Conservation (phyloP, 2,329 filamentous ascomycete genomes). For the Arthrinium phaeospermum region DNA sequence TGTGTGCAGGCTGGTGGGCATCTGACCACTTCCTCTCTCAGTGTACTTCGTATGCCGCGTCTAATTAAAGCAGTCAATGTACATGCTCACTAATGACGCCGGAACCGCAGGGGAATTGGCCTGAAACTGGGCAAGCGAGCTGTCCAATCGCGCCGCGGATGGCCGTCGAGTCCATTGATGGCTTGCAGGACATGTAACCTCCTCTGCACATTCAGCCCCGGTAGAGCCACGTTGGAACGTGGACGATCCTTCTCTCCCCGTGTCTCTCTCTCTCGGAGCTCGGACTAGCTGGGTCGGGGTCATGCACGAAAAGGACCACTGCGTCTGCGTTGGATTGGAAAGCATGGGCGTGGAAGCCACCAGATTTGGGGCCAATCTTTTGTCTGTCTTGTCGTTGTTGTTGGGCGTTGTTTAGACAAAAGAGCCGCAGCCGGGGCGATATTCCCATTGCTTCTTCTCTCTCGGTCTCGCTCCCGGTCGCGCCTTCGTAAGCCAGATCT, state of each 20-base stretch:
- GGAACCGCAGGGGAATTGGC: neutral
- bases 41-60: neutral
- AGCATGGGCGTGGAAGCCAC: neutral
- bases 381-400: neutral
- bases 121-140: neutral
- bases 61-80: constrained; percentile 1
- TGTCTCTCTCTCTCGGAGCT: neutral
- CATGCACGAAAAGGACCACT: neutral
- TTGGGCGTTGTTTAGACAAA: neutral
- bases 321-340: neutral
- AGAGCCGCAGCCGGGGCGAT: neutral
- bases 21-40: neutral
- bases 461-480: neutral
- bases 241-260: neutral
- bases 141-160: neutral
- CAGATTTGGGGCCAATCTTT: neutral
- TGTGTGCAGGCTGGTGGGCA: neutral
- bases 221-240: neutral
- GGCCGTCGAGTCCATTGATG: neutral
- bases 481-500: neutral
- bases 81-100: neutral
- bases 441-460: neutral
- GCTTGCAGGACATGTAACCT: neutral
- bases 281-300: neutral
- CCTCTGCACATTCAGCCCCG: neutral